Conservation (phyloP, 2,329 filamentous ascomycete genomes). For the Grosmannia clavigera region DNA sequence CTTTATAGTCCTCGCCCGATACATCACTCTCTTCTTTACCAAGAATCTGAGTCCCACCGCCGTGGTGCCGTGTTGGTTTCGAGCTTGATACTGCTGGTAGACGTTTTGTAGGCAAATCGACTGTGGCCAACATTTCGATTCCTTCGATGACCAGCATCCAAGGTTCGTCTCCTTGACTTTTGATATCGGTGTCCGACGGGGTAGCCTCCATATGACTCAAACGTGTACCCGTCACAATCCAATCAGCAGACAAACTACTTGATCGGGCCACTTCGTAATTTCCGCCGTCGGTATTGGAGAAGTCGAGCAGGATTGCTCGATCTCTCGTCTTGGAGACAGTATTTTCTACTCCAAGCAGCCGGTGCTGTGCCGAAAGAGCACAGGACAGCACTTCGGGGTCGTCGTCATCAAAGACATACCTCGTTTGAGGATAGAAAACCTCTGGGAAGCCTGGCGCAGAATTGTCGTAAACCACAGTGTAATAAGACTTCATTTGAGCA, state of each 20-base stretch:
- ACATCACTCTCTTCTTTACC: not conserved
- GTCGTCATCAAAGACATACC: constrained; percentile 91
- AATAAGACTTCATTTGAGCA: constrained; percentile 64
- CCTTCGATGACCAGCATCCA: constrained; percentile 55
- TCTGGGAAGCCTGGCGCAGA: constrained; percentile 35
- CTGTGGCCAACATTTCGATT: constrained; percentile 19
- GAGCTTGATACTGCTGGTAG: not conserved
- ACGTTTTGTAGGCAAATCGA: not conserved
- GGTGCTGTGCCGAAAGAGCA: constrained; percentile 39
- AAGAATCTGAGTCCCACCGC: too few species aligned
- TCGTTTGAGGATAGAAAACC: constrained; percentile 72
- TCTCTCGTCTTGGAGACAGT: constrained; percentile 20
- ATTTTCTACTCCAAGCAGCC: constrained; percentile 2
- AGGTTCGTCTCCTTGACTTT: constrained; percentile 19
- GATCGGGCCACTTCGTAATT: constrained; percentile 50
- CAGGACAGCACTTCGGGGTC: constrained; percentile 65
- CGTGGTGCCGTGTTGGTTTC: not conserved
- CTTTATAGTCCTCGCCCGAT: constrained; percentile 33
- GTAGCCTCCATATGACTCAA: constrained; percentile 30
- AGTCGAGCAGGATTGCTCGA: constrained; percentile 44
- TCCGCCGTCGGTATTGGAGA: constrained; percentile 27
- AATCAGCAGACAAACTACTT: constrained; percentile 61
- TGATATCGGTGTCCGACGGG: constrained; percentile 18
- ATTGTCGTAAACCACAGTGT: constrained; percentile 69
- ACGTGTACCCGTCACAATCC: constrained; percentile 44